Evolutionary conservation across 2,329 filamentous ascomycete genomes (phyloP).

Genomic region (Penicillium sp.): DNA sequence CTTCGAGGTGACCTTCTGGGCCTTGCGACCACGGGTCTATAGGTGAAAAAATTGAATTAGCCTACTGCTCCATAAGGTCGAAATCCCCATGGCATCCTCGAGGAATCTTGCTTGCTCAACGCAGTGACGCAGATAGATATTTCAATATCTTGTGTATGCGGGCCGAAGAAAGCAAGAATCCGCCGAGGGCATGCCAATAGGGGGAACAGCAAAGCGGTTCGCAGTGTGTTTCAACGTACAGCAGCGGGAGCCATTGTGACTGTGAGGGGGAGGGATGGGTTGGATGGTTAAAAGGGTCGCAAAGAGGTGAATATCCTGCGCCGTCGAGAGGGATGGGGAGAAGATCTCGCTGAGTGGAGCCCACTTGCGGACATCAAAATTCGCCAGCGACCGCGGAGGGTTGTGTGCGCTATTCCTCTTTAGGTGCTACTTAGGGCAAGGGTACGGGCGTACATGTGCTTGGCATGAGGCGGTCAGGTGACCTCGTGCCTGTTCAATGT

Average conservation of each 20-base stretch:
- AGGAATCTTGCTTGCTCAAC: not conserved
- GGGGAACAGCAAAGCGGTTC: constrained; percentile 93
- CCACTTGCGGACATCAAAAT: constrained; percentile 21
- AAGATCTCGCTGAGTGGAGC: constrained; percentile 35
- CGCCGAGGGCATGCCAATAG: constrained; percentile 39
- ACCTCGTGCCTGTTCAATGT: not conserved
- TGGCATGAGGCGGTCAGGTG: not conserved
- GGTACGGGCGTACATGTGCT: not conserved
- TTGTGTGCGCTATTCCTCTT: constrained; percentile 34
- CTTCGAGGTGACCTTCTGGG: constrained; percentile 56
- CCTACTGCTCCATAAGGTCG: constrained; percentile 77
- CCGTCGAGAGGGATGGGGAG: constrained; percentile 45
- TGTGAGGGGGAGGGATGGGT: constrained; percentile 37
- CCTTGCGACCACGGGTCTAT: constrained; percentile 52
- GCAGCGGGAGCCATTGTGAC: constrained; percentile 81
- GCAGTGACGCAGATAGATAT: constrained; percentile 22
- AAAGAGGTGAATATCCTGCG: constrained; percentile 94
- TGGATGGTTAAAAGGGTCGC: constrained; percentile 59
- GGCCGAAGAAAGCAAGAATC: not conserved
- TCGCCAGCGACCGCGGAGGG: constrained; percentile 17
- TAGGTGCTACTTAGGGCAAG: constrained; percentile 25
- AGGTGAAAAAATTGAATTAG: constrained; percentile 70
- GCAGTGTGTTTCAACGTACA: constrained; percentile 69
- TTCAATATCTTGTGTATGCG: constrained; percentile 22
- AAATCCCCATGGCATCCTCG: constrained; percentile 26